Evolutionary conservation across 805 yeast genomes (phyloP).

Genomic region (Naumovozyma baii): DNA sequence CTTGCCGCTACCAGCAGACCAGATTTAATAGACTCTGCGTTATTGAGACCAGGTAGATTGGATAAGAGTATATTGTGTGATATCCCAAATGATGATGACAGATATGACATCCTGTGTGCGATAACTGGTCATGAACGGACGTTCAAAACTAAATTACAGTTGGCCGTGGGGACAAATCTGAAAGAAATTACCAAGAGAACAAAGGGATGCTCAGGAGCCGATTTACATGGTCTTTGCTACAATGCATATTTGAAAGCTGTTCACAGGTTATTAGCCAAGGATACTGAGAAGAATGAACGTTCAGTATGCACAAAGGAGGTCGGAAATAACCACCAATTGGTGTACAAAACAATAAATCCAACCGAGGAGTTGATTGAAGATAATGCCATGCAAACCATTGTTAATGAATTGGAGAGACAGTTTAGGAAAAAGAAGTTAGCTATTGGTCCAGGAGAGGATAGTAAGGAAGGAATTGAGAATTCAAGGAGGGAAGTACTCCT

Average conservation of each 20-base stretch:
- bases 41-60: constrained; percentile 89
- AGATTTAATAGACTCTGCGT: constrained; percentile 88
- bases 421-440: neutral
- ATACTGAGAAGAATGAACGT: neutral
- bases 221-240: constrained; percentile 82
- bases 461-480: neutral
- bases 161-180: constrained; percentile 43
- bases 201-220: constrained; percentile 88
- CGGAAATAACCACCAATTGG: neutral
- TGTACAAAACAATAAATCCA: neutral
- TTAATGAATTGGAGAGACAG: neutral
- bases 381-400: neutral
- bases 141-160: constrained; percentile 34
- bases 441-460: no score
- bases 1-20: constrained; percentile 95
- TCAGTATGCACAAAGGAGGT: neutral
- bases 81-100: constrained; percentile 62
- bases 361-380: neutral
- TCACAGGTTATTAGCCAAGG: constrained; percentile 46
- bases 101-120: constrained; percentile 55
- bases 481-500: constrained; percentile 26
- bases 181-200: constrained; percentile 47
- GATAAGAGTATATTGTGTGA: constrained; percentile 89
- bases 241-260: constrained; percentile 86
- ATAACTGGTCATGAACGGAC: constrained; percentile 26